Evolutionary conservation across 2,329 filamentous ascomycete species (phyloP), one percentile per base, ranked within the genome.

Genomic region (Penicillium sp.): DNA sequence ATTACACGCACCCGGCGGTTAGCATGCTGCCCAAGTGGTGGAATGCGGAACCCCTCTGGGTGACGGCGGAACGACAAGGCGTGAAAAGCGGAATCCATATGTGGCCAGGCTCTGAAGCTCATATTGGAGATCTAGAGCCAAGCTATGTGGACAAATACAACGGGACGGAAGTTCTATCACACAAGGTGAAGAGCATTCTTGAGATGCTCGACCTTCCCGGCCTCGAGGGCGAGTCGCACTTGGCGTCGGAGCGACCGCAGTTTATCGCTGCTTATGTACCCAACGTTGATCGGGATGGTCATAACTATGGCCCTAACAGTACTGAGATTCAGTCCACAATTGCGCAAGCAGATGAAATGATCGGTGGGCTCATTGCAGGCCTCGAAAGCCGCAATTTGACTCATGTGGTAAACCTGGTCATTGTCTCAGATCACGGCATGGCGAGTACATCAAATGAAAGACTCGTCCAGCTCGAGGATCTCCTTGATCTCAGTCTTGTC

Each of bases 401-500:
- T 0, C 61, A 82, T 13, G 84, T 98, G 43, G 86, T 96, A 57
- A 98, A 98, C 50, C 76, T 98, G 6, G 80, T 98, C 22, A 75
- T 98, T n/a, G 90, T 98, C 2, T 95, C 88, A 0, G 92, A 98
- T 60, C 92, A 98, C 60, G 92, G 92, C 34, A 98, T 98, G 92
- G 92, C 92, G 1, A 94, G 88, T 0, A 96, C 92, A 0, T 85
- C 89, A 42, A 78, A 76, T 0, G 73, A 80, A 12, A 77, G 92
- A 8, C 70, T 96, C 30, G 75, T 96, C 16, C 92, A 96, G 64
- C 72, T 96, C 2, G 92, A 98, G 47, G 87, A 95, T 56, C 67
- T 96, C 3, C 73, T 96, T 31, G 86, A 95, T 59, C 73, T 84
- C 4, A 69, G 68, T 32, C 75, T 87, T 51, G 80, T 96, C 30